A percentile compares a stretch with the other conserved stretches of the same genome.
phyloP scores from a whole-genome alignment of 345 rosid species.

The Pseudoturritis turrita region DNA sequence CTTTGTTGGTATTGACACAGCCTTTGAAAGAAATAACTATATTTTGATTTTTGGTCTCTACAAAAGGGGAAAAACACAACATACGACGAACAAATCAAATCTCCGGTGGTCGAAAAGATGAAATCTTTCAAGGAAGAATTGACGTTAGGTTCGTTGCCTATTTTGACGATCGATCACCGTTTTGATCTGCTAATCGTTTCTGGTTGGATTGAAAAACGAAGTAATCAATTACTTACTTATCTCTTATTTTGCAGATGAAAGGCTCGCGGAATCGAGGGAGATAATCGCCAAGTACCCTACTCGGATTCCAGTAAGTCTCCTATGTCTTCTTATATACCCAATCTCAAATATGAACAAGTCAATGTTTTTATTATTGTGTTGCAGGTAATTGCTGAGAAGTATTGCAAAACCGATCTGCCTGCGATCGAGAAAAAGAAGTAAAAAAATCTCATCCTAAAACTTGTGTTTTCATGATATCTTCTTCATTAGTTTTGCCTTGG shows the following conservation, averaged over 20 bases:
- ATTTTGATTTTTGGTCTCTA: not conserved
- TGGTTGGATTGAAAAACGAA: not conserved
- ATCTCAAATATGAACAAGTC: not conserved
- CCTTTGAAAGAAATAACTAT: no score
- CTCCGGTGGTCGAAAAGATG: slow-evolving; percentile 20
- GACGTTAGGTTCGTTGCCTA: slow-evolving; percentile 12
- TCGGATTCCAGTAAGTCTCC: slow-evolving; percentile 27
- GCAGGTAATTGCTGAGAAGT: slow-evolving; percentile 78
- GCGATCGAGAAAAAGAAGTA: slow-evolving; percentile 62
- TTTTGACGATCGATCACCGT: not conserved
- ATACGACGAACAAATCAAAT: slow-evolving; percentile 7
- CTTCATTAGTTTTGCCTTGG: not conserved
- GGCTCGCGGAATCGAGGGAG: slow-evolving; percentile 27
- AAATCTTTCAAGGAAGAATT: slow-evolving; percentile 29
- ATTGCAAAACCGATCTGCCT: slow-evolving; percentile 67
- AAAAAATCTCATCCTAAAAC: not conserved
- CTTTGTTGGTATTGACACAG: not conserved
- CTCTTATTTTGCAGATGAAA: slow-evolving; percentile 5
- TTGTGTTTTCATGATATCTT: not conserved
- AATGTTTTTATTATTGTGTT: not conserved
- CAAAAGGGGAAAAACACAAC: not conserved
- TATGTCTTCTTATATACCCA: no score
- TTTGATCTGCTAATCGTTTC: not conserved
- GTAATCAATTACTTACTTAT: not conserved
- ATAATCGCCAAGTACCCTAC: slow-evolving; percentile 32